These are phyloP conservation scores for Plasmodium gallinaceum DNA, from an alignment of 169 alveolate genomes.

Conservation along the genomic window DNA sequence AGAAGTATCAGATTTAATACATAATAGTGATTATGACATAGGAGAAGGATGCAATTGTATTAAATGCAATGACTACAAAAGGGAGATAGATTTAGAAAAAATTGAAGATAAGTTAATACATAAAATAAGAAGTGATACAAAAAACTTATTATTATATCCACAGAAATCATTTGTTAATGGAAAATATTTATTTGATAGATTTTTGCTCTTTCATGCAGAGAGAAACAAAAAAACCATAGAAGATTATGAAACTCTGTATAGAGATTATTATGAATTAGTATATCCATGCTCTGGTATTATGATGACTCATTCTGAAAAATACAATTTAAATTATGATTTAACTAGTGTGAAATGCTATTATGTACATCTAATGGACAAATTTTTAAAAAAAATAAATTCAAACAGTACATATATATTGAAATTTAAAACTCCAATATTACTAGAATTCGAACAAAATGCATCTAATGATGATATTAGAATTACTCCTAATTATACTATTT, in stretches of 20 bases:
- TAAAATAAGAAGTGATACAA: conserved; percentile 15
- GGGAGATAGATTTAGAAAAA: conserved; percentile 19
- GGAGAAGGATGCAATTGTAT: conserved; percentile 48
- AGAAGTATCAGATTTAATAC: conserved; percentile 55
- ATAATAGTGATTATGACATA: conserved; percentile 31
- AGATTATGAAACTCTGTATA: conserved; percentile 25
- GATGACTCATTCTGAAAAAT: conserved; percentile 48
- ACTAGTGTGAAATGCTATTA: conserved; percentile 30
- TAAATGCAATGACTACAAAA: conserved; percentile 31
- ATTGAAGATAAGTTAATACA: conserved; percentile 49
- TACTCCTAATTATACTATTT: neutral
- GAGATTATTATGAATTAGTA: conserved; percentile 34
- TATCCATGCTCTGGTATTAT: conserved; percentile 72
- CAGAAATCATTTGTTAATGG: conserved; percentile 55
- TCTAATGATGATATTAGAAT: neutral
- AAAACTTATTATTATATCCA: conserved; percentile 24
- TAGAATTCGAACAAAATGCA: conserved; percentile 21
- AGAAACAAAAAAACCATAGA: conserved; percentile 29
- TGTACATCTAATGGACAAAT: conserved; percentile 41
- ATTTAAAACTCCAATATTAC: conserved; percentile 17
- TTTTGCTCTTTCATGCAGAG: conserved; percentile 38
- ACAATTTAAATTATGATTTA: conserved; percentile 47
- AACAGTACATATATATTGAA: neutral
- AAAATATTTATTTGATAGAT: conserved; percentile 26
- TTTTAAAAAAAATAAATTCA: conserved; percentile 25